These are phyloP conservation scores for Rosa rugosa DNA, from an alignment of 306 rosid genomes.

Conservation along the genomic window DNA sequence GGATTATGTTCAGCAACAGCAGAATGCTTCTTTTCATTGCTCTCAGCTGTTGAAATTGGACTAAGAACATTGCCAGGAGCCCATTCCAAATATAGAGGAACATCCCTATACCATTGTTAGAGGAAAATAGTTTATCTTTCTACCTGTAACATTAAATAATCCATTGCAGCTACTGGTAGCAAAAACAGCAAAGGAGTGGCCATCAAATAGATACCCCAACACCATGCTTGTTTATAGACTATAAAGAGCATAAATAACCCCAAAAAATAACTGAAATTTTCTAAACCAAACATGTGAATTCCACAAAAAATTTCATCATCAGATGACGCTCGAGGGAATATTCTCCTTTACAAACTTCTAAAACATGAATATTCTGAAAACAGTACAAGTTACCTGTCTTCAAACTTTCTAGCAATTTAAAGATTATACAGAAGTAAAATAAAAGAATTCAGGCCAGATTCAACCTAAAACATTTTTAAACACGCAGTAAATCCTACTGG, in stretches of 20 bases:
- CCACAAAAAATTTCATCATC: not conserved
- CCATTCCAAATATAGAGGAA: slow-evolving; percentile 92
- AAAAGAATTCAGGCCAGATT: not conserved
- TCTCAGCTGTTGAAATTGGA: slow-evolving; percentile 42
- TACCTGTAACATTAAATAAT: not conserved
- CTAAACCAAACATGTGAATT: not conserved
- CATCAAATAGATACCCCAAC: not conserved
- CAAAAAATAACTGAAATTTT: not conserved
- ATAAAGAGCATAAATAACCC: not conserved
- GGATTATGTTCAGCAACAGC: slow-evolving; percentile 61
- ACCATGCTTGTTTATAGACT: not conserved
- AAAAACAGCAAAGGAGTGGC: not conserved
- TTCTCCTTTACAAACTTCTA: not conserved
- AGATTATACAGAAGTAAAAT: not conserved
- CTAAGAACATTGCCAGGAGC: slow-evolving; percentile 77
- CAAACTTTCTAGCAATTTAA: not conserved
- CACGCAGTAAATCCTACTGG: not conserved
- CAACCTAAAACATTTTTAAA: not conserved
- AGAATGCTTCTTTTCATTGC: slow-evolving; percentile 37
- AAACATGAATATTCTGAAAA: not conserved
- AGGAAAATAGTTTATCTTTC: slow-evolving; percentile 14
- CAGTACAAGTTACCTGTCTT: not conserved
- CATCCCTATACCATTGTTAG: slow-evolving; percentile 58
- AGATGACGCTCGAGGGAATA: not conserved
- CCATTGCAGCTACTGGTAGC: slow-evolving; percentile 5